A percentile compares a stretch with the other conserved stretches of the same genome.
Conservation (phyloP, 805 yeast genomes). For the Candida caryicola region DNA sequence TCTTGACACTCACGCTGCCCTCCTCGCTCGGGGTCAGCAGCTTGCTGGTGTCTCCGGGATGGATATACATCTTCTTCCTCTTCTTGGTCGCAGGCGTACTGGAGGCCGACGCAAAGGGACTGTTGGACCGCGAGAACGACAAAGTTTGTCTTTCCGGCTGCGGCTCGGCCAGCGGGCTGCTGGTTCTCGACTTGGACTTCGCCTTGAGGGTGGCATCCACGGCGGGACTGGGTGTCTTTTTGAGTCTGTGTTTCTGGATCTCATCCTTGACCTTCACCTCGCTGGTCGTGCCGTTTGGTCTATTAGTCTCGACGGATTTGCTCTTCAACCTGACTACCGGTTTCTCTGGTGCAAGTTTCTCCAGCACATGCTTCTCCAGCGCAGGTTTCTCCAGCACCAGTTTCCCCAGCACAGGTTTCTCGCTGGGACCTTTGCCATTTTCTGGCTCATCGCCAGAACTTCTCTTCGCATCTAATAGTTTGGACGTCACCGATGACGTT, state of each 20-base stretch:
- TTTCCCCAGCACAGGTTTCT: too few relatives aligned
- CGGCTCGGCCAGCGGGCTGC: constrained; percentile 13
- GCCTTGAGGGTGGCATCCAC: neutral
- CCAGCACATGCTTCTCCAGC: too few relatives aligned
- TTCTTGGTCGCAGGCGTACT: constrained; percentile 14
- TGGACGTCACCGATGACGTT: too few relatives aligned
- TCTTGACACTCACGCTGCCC: constrained; percentile 1
- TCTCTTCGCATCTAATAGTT: too few relatives aligned
- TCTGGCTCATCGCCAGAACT: too few relatives aligned
- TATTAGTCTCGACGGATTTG: neutral
- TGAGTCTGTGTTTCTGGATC: neutral
- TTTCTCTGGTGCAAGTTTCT: too few relatives aligned
- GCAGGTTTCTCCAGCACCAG: too few relatives aligned
- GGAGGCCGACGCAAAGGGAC: constrained; percentile 17
- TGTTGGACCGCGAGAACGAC: constrained; percentile 15
- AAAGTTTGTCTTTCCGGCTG: constrained; percentile 10
- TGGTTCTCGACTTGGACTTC: neutral
- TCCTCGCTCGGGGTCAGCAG: constrained; percentile 10
- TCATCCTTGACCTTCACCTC: constrained; percentile 2
- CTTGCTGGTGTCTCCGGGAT: constrained; percentile 12
- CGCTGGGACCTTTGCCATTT: too few relatives aligned
- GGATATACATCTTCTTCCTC: constrained; percentile 31
- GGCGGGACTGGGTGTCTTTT: neutral
- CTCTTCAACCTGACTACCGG: neutral
- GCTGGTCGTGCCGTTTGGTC: neutral